A percentile compares a stretch with the other conserved stretches of the same genome.
Evolutionary conservation across 2,329 filamentous ascomycete species (phyloP).

Genomic region (Drechmeria coniospora): DNA sequence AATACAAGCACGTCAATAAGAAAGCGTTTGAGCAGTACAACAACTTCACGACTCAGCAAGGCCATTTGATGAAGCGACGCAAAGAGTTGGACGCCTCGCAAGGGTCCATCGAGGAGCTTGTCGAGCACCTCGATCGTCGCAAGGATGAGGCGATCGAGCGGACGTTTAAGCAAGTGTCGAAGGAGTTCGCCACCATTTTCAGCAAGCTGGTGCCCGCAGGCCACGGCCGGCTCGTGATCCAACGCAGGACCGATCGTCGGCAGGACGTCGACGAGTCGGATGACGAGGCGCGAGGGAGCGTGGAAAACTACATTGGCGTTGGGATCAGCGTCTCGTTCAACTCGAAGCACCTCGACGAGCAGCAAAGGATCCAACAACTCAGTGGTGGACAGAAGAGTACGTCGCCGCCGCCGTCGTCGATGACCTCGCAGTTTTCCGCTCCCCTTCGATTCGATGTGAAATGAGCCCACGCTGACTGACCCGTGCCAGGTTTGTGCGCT

Average conservation of each 20-base stretch:
- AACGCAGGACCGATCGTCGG: slow-evolving; percentile 68
- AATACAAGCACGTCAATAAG: slow-evolving; percentile 97
- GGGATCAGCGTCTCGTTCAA: slow-evolving; percentile 98
- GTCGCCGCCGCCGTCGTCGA: slow-evolving; percentile 20
- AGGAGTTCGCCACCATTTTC: slow-evolving; percentile 85
- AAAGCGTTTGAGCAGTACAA: slow-evolving; percentile 99
- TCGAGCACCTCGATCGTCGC: slow-evolving; percentile 79
- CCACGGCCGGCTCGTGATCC: slow-evolving; percentile 81
- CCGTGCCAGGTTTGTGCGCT: slow-evolving; percentile 62
- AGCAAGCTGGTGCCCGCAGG: slow-evolving; percentile 90
- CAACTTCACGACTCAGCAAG: slow-evolving; percentile 85
- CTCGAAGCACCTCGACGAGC: slow-evolving; percentile 85
- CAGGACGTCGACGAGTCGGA: slow-evolving; percentile 45
- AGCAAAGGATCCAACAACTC: slow-evolving; percentile 93
- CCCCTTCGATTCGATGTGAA: background rate
- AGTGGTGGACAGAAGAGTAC: slow-evolving; percentile 94
- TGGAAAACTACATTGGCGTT: slow-evolving; percentile 93
- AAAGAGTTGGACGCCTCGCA: slow-evolving; percentile 79
- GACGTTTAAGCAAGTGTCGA: slow-evolving; percentile 94
- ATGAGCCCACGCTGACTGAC: background rate
- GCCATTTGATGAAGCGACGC: slow-evolving; percentile 69
- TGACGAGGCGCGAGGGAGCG: slow-evolving; percentile 51
- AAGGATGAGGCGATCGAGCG: slow-evolving; percentile 98
- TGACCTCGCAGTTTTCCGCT: background rate
- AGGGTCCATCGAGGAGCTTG: slow-evolving; percentile 77